Conservation (phyloP, 495 filamentous ascomycete genomes). For the Penicillium steckii region DNA sequence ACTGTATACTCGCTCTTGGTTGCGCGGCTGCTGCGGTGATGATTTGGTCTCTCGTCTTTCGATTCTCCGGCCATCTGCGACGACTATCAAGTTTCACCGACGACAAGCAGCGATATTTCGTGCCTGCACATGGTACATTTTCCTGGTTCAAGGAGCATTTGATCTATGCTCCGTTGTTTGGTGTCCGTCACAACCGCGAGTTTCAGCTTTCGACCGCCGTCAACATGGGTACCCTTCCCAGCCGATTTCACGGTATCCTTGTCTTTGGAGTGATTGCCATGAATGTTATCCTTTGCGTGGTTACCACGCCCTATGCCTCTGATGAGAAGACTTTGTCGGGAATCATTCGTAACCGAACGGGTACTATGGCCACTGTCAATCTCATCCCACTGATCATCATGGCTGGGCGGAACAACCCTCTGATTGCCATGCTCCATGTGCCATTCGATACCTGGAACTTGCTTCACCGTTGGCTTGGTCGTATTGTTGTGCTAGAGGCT, state of each 20-base stretch:
- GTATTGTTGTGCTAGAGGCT: constrained; percentile 66
- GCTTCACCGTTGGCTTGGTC: constrained; percentile 75
- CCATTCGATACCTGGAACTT: constrained; percentile 79
- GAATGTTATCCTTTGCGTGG: constrained; percentile 76
- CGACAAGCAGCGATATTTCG: constrained; percentile 66
- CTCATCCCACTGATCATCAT: constrained; percentile 72
- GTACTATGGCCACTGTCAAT: constrained; percentile 73
- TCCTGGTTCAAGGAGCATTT: constrained; percentile 75
- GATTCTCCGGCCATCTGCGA: constrained; percentile 63
- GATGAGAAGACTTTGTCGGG: constrained; percentile 44
- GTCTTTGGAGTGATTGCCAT: constrained; percentile 68
- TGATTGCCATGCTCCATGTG: constrained; percentile 62
- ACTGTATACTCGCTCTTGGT: constrained; percentile 47
- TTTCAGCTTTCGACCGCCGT: constrained; percentile 73
- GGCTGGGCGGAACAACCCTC: constrained; percentile 67
- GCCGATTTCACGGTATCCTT: constrained; percentile 74
- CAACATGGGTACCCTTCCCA: constrained; percentile 84
- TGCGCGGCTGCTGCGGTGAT: constrained; percentile 49
- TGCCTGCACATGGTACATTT: constrained; percentile 41
- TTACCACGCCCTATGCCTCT: constrained; percentile 60
- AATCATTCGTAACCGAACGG: constrained; percentile 69
- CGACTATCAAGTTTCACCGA: constrained; percentile 71
- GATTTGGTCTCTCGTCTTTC: constrained; percentile 49
- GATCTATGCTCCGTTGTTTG: constrained; percentile 81
- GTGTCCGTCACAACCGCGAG: constrained; percentile 82